Evolutionary conservation across 2,329 filamentous ascomycete genomes (phyloP).

Genomic region (Emmonsiellopsis sp.): DNA sequence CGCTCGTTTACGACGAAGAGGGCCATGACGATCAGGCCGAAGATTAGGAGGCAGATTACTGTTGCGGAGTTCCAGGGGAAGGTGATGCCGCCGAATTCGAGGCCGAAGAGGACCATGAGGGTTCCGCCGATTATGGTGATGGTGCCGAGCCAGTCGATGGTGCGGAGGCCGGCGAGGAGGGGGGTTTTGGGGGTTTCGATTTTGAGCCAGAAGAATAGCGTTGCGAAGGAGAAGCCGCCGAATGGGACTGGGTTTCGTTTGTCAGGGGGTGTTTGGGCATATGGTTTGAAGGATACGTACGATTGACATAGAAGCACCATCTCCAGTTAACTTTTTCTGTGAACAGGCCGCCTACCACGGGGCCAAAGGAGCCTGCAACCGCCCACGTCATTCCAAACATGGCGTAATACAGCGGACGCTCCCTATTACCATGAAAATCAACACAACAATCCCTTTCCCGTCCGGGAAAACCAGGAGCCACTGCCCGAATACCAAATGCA

Average conservation of each 20-base stretch:
- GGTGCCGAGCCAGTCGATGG: conserved; percentile 57
- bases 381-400: conserved; percentile 56
- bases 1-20: conserved; percentile 67
- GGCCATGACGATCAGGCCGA: conserved; percentile 54
- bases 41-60: conserved; percentile 69
- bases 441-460: not conserved
- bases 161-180: conserved; percentile 47
- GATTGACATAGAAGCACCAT: conserved; percentile 55
- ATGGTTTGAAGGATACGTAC: conserved; percentile 18
- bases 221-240: conserved; percentile 50
- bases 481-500: not conserved
- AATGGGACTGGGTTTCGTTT: conserved; percentile 39
- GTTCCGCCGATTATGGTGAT: conserved; percentile 64
- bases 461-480: not conserved
- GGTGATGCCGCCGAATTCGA: conserved; percentile 72
- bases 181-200: conserved; percentile 54
- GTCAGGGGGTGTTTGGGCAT: not conserved
- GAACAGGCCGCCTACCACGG: conserved; percentile 53
- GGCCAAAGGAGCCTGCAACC: conserved; percentile 50
- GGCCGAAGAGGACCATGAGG: conserved; percentile 75
- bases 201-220: conserved; percentile 52
- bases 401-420: conserved; percentile 54
- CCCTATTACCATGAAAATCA: conserved; percentile 20
- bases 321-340: conserved; percentile 52
- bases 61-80: conserved; percentile 67